Base-by-base conservation (phyloP, 2,329 filamentous ascomycete species). In the Rosellinia necatrix region DNA sequence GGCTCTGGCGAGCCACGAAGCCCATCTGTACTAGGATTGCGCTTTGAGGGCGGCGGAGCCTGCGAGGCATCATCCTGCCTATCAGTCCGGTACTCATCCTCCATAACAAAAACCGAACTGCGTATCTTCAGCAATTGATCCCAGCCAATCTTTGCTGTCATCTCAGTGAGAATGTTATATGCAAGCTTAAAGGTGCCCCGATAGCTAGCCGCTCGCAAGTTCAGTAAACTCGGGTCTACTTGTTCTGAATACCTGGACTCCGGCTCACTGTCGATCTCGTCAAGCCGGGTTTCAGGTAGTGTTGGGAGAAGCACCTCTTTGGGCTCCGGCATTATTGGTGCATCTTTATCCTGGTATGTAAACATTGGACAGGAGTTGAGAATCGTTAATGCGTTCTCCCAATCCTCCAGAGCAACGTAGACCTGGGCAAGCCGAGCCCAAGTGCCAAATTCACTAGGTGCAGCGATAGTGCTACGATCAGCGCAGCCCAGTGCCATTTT, bases 331-430 rank as follows among this genome's bases (percentile, higher is more conserved):
- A 97, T 93, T 57, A 94, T 77, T 3, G 94, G 94, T 5, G 92
- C 89, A 71, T 99, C 94, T 74, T 97, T 97, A 75, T 99, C 94
- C 74, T 97, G 94, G 73, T 99, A 97, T 6, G 94, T 99, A 74
- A 99, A 99, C 94, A 99, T 99, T 7, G 94, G 94, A 73, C 94
- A 99, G 15, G 94, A 99, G 76, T 99, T 99, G 49, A 99, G 81
- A 3, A 94, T 97, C 4, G 96, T 87, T 21, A 99, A 82, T 0
- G 94, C 94, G 64, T 97, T 86, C 70, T 97, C 94, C 92, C 94
- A 99, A 70, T 96, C 91, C 71, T 99, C 94, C 75, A 96, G 85
- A 46, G 88, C 85, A 52, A 97, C 90, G 66, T 99, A 99, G 27
- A 97, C 89, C 71, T 97, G 91, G 2, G 92, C 92, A 61, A 99